A percentile compares a stretch with the other conserved stretches of the same genome.
Conservation (phyloP, 2,329 filamentous ascomycete species). For the Parasarocladium wereldwijsianum region DNA sequence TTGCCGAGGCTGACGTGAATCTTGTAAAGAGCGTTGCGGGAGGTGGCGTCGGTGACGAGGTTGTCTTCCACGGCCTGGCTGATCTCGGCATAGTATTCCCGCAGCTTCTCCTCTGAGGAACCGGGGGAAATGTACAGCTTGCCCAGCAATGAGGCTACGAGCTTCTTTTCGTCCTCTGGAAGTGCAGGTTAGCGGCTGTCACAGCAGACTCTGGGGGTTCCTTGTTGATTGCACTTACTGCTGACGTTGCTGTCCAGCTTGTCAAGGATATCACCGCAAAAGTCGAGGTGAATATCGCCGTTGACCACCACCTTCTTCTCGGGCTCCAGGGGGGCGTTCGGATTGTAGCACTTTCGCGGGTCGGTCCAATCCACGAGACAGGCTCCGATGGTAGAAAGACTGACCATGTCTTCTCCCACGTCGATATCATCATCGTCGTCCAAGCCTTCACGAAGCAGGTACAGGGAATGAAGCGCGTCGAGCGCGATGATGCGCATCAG, state of each 20-base stretch:
- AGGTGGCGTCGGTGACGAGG: slow-evolving; percentile 43
- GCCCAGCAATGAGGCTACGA: slow-evolving; percentile 59
- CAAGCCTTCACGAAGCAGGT: slow-evolving; percentile 55
- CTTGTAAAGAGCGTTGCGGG: slow-evolving; percentile 51
- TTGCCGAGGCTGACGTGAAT: slow-evolving; percentile 53
- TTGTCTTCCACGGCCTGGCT: slow-evolving; percentile 48
- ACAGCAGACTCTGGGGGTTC: neutral
- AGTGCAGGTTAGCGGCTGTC: slow-evolving; percentile 14
- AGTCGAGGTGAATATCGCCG: slow-evolving; percentile 65
- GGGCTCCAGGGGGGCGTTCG: slow-evolving; percentile 32
- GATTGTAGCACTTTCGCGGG: slow-evolving; percentile 59
- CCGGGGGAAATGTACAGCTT: slow-evolving; percentile 69
- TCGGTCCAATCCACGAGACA: slow-evolving; percentile 93
- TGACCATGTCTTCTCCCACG: slow-evolving; percentile 64
- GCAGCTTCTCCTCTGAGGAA: slow-evolving; percentile 42
- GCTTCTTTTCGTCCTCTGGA: slow-evolving; percentile 74
- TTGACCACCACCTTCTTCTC: slow-evolving; percentile 48
- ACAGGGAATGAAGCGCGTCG: slow-evolving; percentile 59
- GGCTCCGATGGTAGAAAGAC: slow-evolving; percentile 61
- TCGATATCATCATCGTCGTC: slow-evolving; percentile 67
- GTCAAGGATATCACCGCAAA: slow-evolving; percentile 66
- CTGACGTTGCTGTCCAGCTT: slow-evolving; percentile 50
- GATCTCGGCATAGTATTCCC: slow-evolving; percentile 41
- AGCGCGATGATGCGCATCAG: slow-evolving; percentile 65
- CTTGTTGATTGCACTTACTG: slow-evolving; percentile 38